These are phyloP conservation scores for Lactarius quietus DNA, from an alignment of 768 basidiomycete genomes.

Conservation along the genomic window DNA sequence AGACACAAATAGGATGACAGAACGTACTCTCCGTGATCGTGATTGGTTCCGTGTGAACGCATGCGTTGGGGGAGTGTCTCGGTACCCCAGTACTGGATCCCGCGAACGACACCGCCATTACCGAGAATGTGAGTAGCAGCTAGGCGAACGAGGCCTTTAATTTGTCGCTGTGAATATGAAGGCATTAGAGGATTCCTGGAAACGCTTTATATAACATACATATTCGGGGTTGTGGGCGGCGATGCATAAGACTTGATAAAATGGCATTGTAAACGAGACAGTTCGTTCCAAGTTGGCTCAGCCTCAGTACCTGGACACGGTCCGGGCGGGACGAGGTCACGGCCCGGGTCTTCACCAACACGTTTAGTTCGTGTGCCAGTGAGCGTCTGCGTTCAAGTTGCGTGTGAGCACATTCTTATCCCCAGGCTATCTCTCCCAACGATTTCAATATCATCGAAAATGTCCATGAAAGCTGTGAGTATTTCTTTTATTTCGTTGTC, in stretches of 20 bases:
- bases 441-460: constrained; percentile 29
- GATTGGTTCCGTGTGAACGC: constrained; percentile 54
- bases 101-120: constrained; percentile 78
- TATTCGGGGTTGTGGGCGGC: constrained; percentile 71
- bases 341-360: background rate
- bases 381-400: background rate
- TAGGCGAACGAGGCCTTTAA: constrained; percentile 69
- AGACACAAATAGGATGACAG: background rate
- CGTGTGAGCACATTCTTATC: background rate
- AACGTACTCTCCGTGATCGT: constrained; percentile 74
- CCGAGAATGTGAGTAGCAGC: constrained; percentile 70
- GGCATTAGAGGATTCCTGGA: background rate
- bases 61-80: constrained; percentile 70
- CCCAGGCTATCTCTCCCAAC: background rate
- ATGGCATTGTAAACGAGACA: constrained; percentile 63
- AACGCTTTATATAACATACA: constrained; percentile 40
- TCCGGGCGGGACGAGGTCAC: background rate
- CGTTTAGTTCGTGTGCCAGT: background rate
- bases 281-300: background rate
- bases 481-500: background rate
- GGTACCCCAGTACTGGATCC: constrained; percentile 72
- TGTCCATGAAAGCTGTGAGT: constrained; percentile 78
- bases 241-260: constrained; percentile 87
- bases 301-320: background rate
- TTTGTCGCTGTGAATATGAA: constrained; percentile 51